Conservation (phyloP, 352 stramenopile species). For the Saprolegnia diclina region DNA sequence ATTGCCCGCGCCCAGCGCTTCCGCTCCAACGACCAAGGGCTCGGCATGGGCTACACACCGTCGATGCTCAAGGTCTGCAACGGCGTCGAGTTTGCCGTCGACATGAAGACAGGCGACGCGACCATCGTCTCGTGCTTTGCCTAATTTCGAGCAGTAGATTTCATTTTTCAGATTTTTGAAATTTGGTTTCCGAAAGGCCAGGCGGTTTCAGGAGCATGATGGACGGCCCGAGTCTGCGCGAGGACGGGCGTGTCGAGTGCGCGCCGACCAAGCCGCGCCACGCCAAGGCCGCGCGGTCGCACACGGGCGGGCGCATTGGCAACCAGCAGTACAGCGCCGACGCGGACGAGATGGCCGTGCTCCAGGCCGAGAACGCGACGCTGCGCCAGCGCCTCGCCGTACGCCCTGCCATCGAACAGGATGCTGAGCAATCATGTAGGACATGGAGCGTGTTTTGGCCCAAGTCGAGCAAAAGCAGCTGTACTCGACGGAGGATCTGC, state of each 20-base stretch:
- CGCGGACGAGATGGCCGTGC: conserved; percentile 43
- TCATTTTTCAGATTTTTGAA: neutral
- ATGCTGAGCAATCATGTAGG: neutral
- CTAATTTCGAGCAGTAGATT: neutral
- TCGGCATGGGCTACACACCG: conserved; percentile 13
- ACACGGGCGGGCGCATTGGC: neutral
- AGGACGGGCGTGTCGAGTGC: neutral
- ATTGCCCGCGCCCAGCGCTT: conserved; percentile 13
- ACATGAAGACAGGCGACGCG: conserved; percentile 26
- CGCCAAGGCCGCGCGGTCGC: neutral
- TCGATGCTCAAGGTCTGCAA: conserved; percentile 24
- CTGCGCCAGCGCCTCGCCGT: conserved; percentile 54
- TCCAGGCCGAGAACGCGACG: conserved; percentile 59
- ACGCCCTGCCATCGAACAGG: neutral
- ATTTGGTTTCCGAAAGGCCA: too few relatives aligned
- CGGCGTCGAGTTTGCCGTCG: conserved; percentile 26
- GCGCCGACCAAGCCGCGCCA: neutral
- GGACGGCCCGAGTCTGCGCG: neutral
- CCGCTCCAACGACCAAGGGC: neutral
- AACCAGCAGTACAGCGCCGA: conserved; percentile 3
- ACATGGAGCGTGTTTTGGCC: conserved; percentile 48
- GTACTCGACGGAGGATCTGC: conserved; percentile 45
- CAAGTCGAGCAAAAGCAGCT: conserved; percentile 41
- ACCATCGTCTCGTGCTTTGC: conserved; percentile 21
- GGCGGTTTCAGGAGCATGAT: too few relatives aligned